These are phyloP conservation scores for Aspergillus sergii DNA, from an alignment of 2,329 filamentous ascomycete species.

Conservation along the genomic window DNA sequence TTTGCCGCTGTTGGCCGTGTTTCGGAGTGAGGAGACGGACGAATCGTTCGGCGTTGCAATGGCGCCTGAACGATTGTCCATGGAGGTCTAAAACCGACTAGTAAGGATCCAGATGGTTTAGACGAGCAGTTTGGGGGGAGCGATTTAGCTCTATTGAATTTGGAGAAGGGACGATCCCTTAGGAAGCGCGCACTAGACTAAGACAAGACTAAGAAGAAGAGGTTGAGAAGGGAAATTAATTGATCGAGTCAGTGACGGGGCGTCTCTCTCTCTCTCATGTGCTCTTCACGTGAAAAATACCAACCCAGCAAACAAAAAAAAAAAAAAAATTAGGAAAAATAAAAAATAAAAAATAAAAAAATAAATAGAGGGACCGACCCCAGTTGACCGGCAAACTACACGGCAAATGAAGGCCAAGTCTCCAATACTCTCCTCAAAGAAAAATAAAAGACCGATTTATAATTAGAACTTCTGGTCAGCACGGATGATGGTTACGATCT, in stretches of 20 bases:
- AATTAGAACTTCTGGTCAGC: no score
- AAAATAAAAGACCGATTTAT: neutral
- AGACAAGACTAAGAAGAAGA: neutral
- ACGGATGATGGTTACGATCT: no score
- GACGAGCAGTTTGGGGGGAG: neutral
- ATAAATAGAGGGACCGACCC: neutral
- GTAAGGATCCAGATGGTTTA: slow-evolving; percentile 3
- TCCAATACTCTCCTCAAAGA: neutral
- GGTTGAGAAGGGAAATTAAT: neutral
- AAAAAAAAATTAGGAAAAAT: neutral
- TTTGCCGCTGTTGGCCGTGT: slow-evolving; percentile 11
- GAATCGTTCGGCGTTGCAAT: slow-evolving; percentile 19
- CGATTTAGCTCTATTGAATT: neutral
- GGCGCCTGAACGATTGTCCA: slow-evolving; percentile 24
- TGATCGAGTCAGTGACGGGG: neutral
- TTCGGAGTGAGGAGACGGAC: slow-evolving; percentile 18
- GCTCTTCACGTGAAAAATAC: slow-evolving; percentile 17
- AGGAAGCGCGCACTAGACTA: slow-evolving; percentile 6
- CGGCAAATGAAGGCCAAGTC: neutral
- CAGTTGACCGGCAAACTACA: neutral
- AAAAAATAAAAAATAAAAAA: neutral
- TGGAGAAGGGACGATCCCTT: slow-evolving; percentile 11
- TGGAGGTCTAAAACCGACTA: slow-evolving; percentile 14
- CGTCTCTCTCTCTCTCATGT: neutral
- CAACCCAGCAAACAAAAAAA: neutral